These are phyloP conservation scores for Fagopyrum tataricum DNA, from an alignment of 148 eudicot genomes.

Conservation along the genomic window DNA sequence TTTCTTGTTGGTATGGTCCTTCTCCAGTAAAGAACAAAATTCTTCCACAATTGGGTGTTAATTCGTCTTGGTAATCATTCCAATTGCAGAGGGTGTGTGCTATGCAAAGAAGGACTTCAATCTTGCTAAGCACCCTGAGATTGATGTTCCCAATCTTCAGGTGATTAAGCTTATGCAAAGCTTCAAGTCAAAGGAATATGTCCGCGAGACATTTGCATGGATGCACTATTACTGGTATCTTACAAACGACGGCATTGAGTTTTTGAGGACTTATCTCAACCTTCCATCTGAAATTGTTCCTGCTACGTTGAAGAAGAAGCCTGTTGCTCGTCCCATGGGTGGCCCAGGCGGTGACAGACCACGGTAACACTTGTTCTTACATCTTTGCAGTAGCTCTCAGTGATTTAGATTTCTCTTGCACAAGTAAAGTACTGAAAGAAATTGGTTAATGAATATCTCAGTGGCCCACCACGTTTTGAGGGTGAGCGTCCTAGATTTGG, in stretches of 20 bases:
- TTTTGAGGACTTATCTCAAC: constrained; percentile 84
- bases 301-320: constrained; percentile 77
- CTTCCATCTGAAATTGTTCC: constrained; percentile 94
- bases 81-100: constrained; percentile 65
- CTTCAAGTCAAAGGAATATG: constrained; percentile 76
- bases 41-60: neutral
- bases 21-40: neutral
- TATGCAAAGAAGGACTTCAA: constrained; percentile 78
- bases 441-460: constrained; percentile 11
- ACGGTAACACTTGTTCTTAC: constrained; percentile 36
- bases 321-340: constrained; percentile 79
- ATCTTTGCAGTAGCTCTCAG: neutral
- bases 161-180: constrained; percentile 87
- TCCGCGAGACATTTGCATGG: constrained; percentile 97
- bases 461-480: constrained; percentile 80
- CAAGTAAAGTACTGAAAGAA: neutral
- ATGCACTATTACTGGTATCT: constrained; percentile 96
- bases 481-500: constrained; percentile 81
- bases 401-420: neutral
- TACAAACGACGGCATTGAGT: constrained; percentile 90
- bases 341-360: constrained; percentile 82
- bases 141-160: constrained; percentile 71
- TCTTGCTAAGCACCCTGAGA: constrained; percentile 74
- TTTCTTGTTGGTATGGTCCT: neutral
- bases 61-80: neutral